Base-by-base conservation (phyloP, 805 yeast species). In the Yarrowia keelungensis region DNA sequence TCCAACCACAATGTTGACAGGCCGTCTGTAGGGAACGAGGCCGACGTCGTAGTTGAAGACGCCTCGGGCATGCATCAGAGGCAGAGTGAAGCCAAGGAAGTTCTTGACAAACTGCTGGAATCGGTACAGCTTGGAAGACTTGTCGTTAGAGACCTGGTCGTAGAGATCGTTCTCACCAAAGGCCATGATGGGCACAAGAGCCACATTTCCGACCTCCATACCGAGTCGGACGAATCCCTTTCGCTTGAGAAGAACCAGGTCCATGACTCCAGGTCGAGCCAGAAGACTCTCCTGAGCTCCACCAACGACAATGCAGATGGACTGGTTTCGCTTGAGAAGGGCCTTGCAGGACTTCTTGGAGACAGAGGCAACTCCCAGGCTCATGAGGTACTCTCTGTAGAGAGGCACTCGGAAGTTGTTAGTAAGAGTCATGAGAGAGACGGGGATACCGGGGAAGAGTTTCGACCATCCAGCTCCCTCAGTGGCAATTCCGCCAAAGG, bases 41-140 rank as follows among this genome's bases (percentile, higher is more conserved):
- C 99, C 99, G 79, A 90, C 91, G 76, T 92, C 97, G 74, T 93
- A 91, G 74, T 94, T 91, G 79, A 94, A 93, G 0, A 95, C 82
- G 0, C 98, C 98, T 54, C 98, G 82, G 0, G 97, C 97, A 76
- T 91, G 89, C 79, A 95, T 90, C 61, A 95, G 85, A 0, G 99
- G 99, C 5, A 95, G 74, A 0, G 99, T 93, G 78, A 94, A 94
- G 1, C 94, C 95, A 67, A 87, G 83, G 45, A 79, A 82, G 38
- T 81, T 81, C 74, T 95, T 94, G 75, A 94, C 76, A 87, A 91
- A 86, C 42, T 83, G 77, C 77, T 94, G 98, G 66, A 89, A 76
- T 68, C 81, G 79, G 73, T 86, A 83, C 35, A 84, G 83, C 76
- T 76, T 73, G 0, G 89, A 83, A 15, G 79, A 76, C 1, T 79